A percentile compares a stretch with the other conserved stretches of the same genome.
phyloP scores from a whole-genome alignment of 2,329 filamentous ascomycete species.

The Magnaporthiopsis incrustans region DNA sequence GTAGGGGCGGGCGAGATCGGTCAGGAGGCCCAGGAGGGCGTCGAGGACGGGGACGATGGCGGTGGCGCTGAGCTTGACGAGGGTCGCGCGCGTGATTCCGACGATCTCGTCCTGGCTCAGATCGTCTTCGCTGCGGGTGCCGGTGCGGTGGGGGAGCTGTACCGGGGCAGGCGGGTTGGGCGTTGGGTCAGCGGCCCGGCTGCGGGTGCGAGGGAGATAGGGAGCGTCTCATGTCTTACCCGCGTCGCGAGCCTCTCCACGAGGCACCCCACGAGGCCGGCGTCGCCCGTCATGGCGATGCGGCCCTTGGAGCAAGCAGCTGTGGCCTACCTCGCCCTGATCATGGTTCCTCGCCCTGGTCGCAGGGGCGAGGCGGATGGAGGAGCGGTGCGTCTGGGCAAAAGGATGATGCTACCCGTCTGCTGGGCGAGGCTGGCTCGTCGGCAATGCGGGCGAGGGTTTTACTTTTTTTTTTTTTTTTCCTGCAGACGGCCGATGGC shows the following conservation, averaged over 20 bases:
- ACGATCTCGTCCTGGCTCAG: constrained; percentile 54
- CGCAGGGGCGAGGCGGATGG: background rate
- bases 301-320: constrained; percentile 11
- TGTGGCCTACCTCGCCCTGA: constrained; percentile 6
- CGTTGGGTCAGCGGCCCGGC: background rate
- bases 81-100: constrained; percentile 50
- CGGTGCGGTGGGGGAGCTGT: constrained; percentile 56
- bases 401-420: background rate
- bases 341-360: constrained; percentile 6
- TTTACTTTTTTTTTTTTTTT: background rate
- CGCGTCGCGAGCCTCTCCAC: constrained; percentile 55
- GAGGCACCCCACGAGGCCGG: constrained; percentile 51
- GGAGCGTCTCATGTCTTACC: constrained; percentile 31
- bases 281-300: constrained; percentile 49
- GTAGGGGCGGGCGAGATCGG: constrained; percentile 50
- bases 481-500: background rate
- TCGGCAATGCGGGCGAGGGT: background rate
- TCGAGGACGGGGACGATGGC: constrained; percentile 48
- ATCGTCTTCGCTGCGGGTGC: constrained; percentile 42
- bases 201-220: constrained; percentile 2
- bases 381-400: background rate
- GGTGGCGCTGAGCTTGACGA: constrained; percentile 50
- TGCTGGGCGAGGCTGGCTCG: background rate
- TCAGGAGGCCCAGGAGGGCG: constrained; percentile 47
- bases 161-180: background rate